Conservation (phyloP, 495 filamentous ascomycete species). For the Aspergillus ellipticus region DNA sequence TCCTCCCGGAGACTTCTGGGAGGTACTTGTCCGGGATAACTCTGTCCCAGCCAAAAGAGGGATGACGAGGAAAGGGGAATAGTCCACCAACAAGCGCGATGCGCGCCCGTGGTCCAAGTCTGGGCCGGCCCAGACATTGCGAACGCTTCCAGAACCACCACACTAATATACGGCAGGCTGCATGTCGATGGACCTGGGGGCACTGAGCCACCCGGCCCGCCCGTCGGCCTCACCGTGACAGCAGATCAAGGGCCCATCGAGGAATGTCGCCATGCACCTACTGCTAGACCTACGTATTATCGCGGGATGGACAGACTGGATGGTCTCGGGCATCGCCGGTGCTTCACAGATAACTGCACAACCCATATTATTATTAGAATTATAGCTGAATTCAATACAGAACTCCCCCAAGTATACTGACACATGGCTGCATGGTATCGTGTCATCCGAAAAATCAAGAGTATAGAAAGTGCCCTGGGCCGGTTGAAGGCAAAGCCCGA, state of each 20-base stretch:
- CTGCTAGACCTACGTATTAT: too few relatives aligned
- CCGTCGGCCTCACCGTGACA: neutral
- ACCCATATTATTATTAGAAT: neutral
- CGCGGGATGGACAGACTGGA: too few relatives aligned
- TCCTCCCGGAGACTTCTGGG: neutral
- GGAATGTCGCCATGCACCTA: neutral
- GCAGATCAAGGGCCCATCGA: neutral
- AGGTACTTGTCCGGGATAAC: too few relatives aligned
- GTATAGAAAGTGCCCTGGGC: neutral
- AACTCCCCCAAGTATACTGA: neutral
- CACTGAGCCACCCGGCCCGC: neutral
- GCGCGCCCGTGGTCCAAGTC: neutral
- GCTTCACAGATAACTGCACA: too few relatives aligned
- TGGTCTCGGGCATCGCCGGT: too few relatives aligned
- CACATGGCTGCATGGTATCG: neutral
- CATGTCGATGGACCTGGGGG: neutral
- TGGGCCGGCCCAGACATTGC: constrained; percentile 7
- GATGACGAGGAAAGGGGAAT: neutral
- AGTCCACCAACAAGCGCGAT: neutral
- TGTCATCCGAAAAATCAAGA: neutral
- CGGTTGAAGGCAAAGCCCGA: too few relatives aligned
- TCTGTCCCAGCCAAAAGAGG: neutral
- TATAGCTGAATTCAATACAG: neutral
- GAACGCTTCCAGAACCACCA: neutral
- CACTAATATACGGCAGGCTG: constrained; percentile 2